phyloP scores from a whole-genome alignment of 805 yeast species.

The Candida boidinii region DNA sequence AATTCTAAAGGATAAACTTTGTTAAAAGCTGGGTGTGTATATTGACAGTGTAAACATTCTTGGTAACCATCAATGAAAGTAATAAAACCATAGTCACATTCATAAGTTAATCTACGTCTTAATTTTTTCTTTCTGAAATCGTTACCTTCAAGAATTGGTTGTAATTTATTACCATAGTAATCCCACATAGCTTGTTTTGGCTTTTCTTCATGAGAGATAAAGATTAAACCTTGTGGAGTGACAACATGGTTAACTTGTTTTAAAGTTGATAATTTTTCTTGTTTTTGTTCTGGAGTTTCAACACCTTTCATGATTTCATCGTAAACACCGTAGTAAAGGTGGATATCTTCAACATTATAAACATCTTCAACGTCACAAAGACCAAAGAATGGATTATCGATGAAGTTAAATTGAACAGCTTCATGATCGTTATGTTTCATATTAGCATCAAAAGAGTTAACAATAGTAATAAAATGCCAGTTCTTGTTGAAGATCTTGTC shows the following conservation, averaged over 20 bases:
- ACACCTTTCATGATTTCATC: conserved; percentile 10
- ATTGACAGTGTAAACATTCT: conserved; percentile 21
- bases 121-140: conserved; percentile 12
- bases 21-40: conserved; percentile 19
- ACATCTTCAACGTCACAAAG: conserved; percentile 17
- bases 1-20: conserved; percentile 19
- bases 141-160: conserved; percentile 10
- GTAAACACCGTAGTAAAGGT: conserved; percentile 18
- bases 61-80: conserved; percentile 21
- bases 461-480: conserved; percentile 18
- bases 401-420: conserved; percentile 17
- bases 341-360: conserved; percentile 7
- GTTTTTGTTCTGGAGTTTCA: conserved; percentile 6
- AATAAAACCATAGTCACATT: conserved; percentile 16
- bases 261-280: conserved; percentile 6
- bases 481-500: conserved; percentile 18
- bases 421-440: conserved; percentile 12
- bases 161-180: conserved; percentile 13
- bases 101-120: conserved; percentile 16
- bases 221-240: conserved; percentile 19
- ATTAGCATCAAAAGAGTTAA: conserved; percentile 12
- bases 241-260: conserved; percentile 14
- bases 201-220: conserved; percentile 14
- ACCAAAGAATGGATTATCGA: conserved; percentile 20
- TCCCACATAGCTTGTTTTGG: conserved; percentile 12